phyloP scores from a whole-genome alignment of 805 yeast genomes.

The Kodamaea kaohsiungensis region DNA sequence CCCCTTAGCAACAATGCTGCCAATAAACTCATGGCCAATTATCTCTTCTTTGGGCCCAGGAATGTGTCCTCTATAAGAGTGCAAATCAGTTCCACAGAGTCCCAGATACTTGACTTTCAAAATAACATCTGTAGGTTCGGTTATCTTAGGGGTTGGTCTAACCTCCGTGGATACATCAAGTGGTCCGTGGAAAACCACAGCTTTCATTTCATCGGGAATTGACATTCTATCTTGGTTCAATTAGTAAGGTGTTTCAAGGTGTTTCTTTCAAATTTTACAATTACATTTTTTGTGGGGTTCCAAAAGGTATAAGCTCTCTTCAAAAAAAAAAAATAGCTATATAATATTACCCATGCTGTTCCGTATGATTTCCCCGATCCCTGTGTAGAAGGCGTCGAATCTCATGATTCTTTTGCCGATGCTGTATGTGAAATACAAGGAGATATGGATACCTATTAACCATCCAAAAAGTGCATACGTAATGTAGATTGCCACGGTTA shows the following conservation, averaged over 20 bases:
- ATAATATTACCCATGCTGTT: conserved; percentile 2
- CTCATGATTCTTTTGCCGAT: not conserved
- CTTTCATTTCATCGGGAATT: conserved; percentile 38
- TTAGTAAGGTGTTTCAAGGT: not conserved
- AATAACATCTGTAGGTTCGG: conserved; percentile 43
- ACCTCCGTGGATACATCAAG: conserved; percentile 38
- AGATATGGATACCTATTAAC: conserved; percentile 11
- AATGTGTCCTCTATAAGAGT: conserved; percentile 54
- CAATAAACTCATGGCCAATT: conserved; percentile 56
- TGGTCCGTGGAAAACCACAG: conserved; percentile 50
- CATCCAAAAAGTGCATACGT: conserved; percentile 7
- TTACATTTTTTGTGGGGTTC: not conserved
- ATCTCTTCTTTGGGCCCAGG: conserved; percentile 39
- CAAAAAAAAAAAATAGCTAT: not conserved
- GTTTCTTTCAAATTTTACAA: not conserved
- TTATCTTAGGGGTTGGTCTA: conserved; percentile 41
- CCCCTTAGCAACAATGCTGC: conserved; percentile 45
- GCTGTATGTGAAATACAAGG: conserved; percentile 8
- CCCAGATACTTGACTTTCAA: conserved; percentile 50
- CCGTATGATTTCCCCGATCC: conserved; percentile 2
- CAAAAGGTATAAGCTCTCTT: not conserved
- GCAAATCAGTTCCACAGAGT: conserved; percentile 57
- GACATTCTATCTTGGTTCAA: not conserved
- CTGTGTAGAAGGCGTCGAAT: conserved; percentile 4
- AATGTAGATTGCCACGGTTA: conserved; percentile 7